phyloP scores from a whole-genome alignment of 495 filamentous ascomycete genomes.

The Penicillium paradoxum region DNA sequence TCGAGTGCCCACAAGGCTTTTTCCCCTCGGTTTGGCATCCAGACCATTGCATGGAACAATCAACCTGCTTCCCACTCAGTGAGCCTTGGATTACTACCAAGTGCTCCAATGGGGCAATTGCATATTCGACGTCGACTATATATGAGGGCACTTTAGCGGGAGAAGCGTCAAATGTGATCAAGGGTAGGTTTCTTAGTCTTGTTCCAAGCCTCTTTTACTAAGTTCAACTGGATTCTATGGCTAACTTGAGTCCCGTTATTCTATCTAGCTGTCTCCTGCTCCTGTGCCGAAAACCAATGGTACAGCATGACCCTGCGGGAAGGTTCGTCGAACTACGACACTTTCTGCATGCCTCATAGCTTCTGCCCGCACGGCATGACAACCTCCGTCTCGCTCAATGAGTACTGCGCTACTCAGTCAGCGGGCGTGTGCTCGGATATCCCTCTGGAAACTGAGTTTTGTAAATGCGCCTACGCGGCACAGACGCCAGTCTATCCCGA shows the following conservation, averaged over 20 bases:
- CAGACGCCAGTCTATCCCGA: constrained; percentile 15
- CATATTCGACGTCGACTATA: constrained; percentile 19
- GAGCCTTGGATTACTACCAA: constrained; percentile 26
- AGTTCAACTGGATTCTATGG: too few species aligned
- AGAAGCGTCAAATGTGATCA: constrained; percentile 16
- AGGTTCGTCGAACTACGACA: constrained; percentile 9
- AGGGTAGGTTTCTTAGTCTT: constrained; percentile 7
- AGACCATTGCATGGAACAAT: constrained; percentile 22
- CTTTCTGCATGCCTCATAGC: constrained; percentile 25
- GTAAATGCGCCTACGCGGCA: neutral
- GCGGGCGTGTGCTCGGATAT: neutral
- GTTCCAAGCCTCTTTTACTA: neutral
- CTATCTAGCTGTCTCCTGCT: constrained; percentile 18
- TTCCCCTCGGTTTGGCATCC: constrained; percentile 29
- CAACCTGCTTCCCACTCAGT: constrained; percentile 23
- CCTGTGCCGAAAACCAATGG: constrained; percentile 22
- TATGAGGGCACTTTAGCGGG: constrained; percentile 20
- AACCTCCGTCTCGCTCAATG: neutral
- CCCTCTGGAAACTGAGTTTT: neutral
- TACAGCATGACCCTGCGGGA: constrained; percentile 17
- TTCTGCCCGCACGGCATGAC: constrained; percentile 14
- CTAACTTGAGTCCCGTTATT: too few species aligned
- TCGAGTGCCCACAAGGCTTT: constrained; percentile 16
- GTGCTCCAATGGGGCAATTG: constrained; percentile 23
- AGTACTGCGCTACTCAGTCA: constrained; percentile 4